Evolutionary conservation across 2,329 filamentous ascomycete species (phyloP), one percentile per base, ranked within the genome.

Genomic region (Fusarium sublunatum): DNA sequence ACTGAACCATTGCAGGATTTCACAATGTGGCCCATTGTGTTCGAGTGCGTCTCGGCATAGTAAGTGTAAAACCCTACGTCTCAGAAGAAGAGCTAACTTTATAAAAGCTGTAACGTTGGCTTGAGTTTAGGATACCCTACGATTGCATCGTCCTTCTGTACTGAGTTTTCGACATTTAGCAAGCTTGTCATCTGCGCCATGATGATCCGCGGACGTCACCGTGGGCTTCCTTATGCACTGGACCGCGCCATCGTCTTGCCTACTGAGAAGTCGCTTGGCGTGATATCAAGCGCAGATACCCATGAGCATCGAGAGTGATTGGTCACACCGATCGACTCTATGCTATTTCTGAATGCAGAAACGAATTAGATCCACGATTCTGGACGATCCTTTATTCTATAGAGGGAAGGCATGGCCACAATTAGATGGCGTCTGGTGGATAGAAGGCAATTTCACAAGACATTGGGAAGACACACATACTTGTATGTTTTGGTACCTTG

Each of bases 121-220:
- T 63, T 78, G 6, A 74, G 71, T 36, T 68, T 78, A 1, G 74
- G 76, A 10, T 68, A 76, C 34, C 74, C 76, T 0, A 64, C 55
- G 4, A 72, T 72, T 10, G 50, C 52, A 9, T 66, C 70, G 1
- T 75, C 75, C 0, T 68, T 77, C 13, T 70, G 68, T 34, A 73
- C 70, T 12, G 48, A 71, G 36, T 75, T 76, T n/a, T 64, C 64
- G 1, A 71, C 63, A 0, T 74, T 75, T 26, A 72, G 75, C 58
- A 78, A 78, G 54, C 50, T 78, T 1, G 67, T 78, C 39, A 67
- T 78, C n/a, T 77, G 75, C 44, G 69, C 69, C 32, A 75, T 76
- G 71, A 78, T 78, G 76, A 69, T 77, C 24, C 71, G 76, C 13
- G 76, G 76, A 2, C 72, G 76, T 1, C 76, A 78, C 39, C 70